Percentiles rank a stretch among this genome's conserved stretches.
Evolutionary conservation across 345 rosid species (phyloP).

Genomic region (Diplotaxis tenuifolia): DNA sequence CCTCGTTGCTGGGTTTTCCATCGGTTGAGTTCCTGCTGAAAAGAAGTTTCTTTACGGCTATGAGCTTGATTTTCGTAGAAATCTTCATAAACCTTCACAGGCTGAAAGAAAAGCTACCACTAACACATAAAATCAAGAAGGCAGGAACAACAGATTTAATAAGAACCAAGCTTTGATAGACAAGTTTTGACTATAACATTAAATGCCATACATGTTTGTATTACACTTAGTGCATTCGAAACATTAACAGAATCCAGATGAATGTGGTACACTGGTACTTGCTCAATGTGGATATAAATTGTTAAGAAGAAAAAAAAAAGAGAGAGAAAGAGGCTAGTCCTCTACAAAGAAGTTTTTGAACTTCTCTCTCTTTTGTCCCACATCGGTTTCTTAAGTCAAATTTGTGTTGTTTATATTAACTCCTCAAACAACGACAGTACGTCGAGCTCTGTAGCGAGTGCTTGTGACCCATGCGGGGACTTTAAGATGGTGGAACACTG

Average conservation of each 20-base stretch:
- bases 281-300: not conserved
- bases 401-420: constrained; percentile 4
- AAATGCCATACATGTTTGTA: not conserved
- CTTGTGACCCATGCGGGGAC: constrained; percentile 39
- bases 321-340: not conserved
- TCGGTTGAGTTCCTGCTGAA: not conserved
- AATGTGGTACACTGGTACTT: not conserved
- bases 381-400: not conserved
- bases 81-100: too few species aligned
- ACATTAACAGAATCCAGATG: not conserved
- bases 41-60: too few species aligned
- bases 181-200: not conserved
- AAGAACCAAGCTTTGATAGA: not conserved
- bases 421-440: rapidly evolving
- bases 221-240: not conserved
- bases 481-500: constrained; percentile 15
- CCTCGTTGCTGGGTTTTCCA: not conserved
- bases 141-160: not conserved
- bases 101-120: too few species aligned
- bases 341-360: too few species aligned
- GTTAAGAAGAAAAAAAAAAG: not conserved
- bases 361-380: constrained; percentile 21
- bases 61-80: too few species aligned
- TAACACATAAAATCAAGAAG: not conserved
- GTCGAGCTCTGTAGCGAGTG: constrained; percentile 33